Evolutionary conservation across 148 eudicot genomes (phyloP), one percentile per base, ranked within the genome.

Genomic region (Amaranthus hypochondriacus): DNA sequence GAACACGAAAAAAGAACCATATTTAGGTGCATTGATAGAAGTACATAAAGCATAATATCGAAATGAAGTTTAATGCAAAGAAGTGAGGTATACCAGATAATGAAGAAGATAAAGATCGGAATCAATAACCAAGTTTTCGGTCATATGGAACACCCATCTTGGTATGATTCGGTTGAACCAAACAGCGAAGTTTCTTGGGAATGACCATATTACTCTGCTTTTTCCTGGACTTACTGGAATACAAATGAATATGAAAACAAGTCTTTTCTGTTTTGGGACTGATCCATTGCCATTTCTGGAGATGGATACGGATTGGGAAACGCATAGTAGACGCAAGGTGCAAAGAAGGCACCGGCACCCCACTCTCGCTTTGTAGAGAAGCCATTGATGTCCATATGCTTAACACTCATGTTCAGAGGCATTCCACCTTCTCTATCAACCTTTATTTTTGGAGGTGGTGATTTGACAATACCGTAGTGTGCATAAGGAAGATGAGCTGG

Each of bases 401-500:
- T 71, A 53, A 90, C 66, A 74, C 63, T 86, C 6, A 92, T 82
- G 39, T 89, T 89, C 75, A 88, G 80, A 62, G 96, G 96, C 68
- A 73, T 83, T 4, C 98, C 98, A n/a, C 98, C 98, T 83, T 92
- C 98, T 74, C 90, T 82, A 75, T 92, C 96, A 7, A 55, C 82
- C 66, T 79, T 79, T 79, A 75, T 56, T 79, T 64, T 79, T 79
- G 63, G 55, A 54, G 12, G 12, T 66, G 15, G 78, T 74, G n/a
- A 71, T 12, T 59, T 76, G 76, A 93, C 82, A 52, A 93, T 80
- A 66, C 93, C 92, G 54, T 93, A 80, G 81, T 93, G 98, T 64
- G 98, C 98, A 78, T 93, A 93, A 48, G 83, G 89, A 85, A 90
- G 89, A 82, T 93, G 98, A 76, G 98, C 87, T 48, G 98, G 98